These are phyloP conservation scores for Peronosclerospora sorghi DNA, from an alignment of 352 stramenopile species.

Conservation along the genomic window DNA sequence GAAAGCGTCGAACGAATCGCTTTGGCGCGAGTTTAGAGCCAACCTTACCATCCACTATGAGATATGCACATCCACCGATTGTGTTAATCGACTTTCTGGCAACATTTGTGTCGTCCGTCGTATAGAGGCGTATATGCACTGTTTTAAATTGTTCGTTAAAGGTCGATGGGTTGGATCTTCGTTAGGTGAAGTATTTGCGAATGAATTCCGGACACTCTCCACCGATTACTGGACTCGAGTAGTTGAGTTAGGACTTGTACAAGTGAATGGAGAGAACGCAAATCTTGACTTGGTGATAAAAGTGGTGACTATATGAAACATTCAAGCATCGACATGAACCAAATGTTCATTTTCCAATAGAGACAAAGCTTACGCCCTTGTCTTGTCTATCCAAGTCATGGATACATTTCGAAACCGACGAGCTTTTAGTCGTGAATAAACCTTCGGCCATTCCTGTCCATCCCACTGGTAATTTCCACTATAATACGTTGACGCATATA, in stretches of 20 bases:
- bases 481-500: conserved; percentile 80
- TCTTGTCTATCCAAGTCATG: conserved; percentile 7
- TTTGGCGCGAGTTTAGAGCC: conserved; percentile 1
- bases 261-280: conserved; percentile 63
- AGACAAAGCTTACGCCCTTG: background rate
- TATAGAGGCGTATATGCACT: conserved; percentile 85
- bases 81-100: conserved; percentile 14
- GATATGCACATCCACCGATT: conserved; percentile 19
- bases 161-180: conserved; percentile 76
- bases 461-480: conserved; percentile 82
- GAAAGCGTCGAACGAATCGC: conserved; percentile 33
- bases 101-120: conserved; percentile 27
- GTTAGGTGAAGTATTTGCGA: conserved; percentile 77
- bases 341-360: conserved; percentile 37
- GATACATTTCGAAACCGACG: conserved; percentile 38
- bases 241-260: conserved; percentile 77
- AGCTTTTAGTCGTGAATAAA: conserved; percentile 64
- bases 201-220: conserved; percentile 39
- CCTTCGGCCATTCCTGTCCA: conserved; percentile 87
- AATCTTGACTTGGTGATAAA: conserved; percentile 53
- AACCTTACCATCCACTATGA: conserved; percentile 17
- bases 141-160: conserved; percentile 87
- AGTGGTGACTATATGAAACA: conserved; percentile 85
- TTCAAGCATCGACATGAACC: conserved; percentile 91
- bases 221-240: conserved; percentile 42